Conservation (phyloP, 768 basidiomycete species). For the Holtermanniella nyarrowii region DNA sequence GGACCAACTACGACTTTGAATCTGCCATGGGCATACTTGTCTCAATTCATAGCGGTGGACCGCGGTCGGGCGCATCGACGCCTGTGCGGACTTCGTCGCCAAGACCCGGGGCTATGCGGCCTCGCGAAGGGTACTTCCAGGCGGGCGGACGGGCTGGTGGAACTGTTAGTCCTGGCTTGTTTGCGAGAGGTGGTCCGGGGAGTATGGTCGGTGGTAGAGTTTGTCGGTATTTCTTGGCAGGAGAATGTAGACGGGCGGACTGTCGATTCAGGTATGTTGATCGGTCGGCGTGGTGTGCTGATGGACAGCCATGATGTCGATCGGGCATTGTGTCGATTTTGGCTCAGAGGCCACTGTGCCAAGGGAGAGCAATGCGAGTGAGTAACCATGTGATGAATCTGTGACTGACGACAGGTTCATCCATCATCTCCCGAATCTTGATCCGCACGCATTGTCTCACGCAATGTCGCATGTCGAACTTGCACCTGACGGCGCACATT, state of each 20-base stretch:
- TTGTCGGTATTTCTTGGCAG: conserved; percentile 91
- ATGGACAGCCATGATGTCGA: conserved; percentile 75
- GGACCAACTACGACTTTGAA: conserved; percentile 90
- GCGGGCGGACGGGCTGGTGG: conserved; percentile 35
- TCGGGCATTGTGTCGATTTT: conserved; percentile 88
- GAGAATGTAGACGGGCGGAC: conserved; percentile 89
- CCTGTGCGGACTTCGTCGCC: conserved; percentile 31
- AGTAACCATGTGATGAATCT: conserved; percentile 9
- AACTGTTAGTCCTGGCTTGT: conserved; percentile 30
- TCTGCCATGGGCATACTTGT: conserved; percentile 89
- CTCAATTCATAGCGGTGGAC: conserved; percentile 45
- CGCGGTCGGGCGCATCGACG: conserved; percentile 45
- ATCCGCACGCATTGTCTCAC: conserved; percentile 42
- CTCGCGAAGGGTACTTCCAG: conserved; percentile 30
- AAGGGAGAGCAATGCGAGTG: conserved; percentile 88
- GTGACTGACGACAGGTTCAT: conserved; percentile 49
- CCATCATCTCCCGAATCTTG: conserved; percentile 78
- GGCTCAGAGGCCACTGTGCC: conserved; percentile 93
- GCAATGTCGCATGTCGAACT: conserved; percentile 39
- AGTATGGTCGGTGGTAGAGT: conserved; percentile 48
- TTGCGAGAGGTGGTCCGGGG: conserved; percentile 42
- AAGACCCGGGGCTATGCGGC: conserved; percentile 30
- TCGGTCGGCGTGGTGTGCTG: not conserved
- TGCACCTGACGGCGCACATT: conserved; percentile 29
- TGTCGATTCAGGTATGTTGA: conserved; percentile 83